Evolutionary conservation across 768 basidiomycete species (phyloP).

Genomic region (Xerocomus potaroensis): DNA sequence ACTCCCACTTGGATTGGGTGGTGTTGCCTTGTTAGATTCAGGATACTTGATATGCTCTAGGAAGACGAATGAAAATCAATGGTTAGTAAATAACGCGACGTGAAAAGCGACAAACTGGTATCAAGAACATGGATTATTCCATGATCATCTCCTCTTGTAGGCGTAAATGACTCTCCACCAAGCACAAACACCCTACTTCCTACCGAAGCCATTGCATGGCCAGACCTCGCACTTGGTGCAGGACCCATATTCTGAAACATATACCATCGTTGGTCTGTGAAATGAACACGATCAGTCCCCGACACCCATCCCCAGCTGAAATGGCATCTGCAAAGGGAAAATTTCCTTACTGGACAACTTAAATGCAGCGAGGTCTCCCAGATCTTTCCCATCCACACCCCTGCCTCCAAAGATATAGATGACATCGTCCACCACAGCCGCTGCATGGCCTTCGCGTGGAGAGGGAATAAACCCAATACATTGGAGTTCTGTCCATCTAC

Average conservation of each 20-base stretch:
- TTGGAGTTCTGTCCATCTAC: constrained; percentile 84
- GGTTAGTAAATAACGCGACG: neutral
- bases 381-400: constrained; percentile 94
- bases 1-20: constrained; percentile 31
- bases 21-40: constrained; percentile 45
- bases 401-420: constrained; percentile 97
- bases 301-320: neutral
- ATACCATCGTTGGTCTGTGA: constrained; percentile 92
- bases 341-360: constrained; percentile 84
- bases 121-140: constrained; percentile 87
- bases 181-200: constrained; percentile 88
- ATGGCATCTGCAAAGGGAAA: neutral
- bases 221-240: constrained; percentile 85
- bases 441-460: constrained; percentile 94
- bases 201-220: constrained; percentile 97
- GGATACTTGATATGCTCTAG: constrained; percentile 93
- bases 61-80: constrained; percentile 1
- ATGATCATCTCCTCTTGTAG: constrained; percentile 72
- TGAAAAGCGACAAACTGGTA: constrained; percentile 63
- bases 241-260: constrained; percentile 99
- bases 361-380: constrained; percentile 93
- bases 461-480: constrained; percentile 98
- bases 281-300: constrained; percentile 9
- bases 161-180: constrained; percentile 87
- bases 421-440: constrained; percentile 94